These are phyloP conservation scores for Plasmodium blacklocki DNA, from an alignment of 169 alveolate species.

Conservation along the genomic window DNA sequence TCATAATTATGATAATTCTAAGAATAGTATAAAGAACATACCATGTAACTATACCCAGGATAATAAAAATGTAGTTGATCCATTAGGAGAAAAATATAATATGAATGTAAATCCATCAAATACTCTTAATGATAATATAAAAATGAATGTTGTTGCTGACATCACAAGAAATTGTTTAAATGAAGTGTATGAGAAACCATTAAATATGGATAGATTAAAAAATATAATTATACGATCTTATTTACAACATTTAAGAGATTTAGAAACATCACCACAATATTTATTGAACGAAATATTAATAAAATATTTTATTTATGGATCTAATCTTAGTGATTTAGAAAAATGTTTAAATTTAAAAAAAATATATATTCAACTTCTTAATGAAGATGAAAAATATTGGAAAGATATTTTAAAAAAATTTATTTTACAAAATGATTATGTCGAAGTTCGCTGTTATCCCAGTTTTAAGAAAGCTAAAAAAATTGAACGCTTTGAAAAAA, in stretches of 20 bases:
- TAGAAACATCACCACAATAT: constrained; percentile 82
- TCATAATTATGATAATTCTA: too few relatives aligned
- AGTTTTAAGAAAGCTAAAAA: constrained; percentile 74
- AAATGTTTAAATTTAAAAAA: constrained; percentile 58
- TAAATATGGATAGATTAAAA: constrained; percentile 80
- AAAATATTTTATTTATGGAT: constrained; percentile 77
- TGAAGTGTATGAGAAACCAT: constrained; percentile 63
- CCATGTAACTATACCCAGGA: not conserved
- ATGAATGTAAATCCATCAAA: not conserved
- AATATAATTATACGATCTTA: constrained; percentile 77
- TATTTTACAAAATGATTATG: constrained; percentile 73
- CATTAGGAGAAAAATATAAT: not conserved
- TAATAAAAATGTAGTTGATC: not conserved
- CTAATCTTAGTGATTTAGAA: constrained; percentile 57
- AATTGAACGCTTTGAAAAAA: constrained; percentile 75
- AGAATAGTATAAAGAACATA: not conserved
- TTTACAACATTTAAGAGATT: constrained; percentile 70
- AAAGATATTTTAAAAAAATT: constrained; percentile 73
- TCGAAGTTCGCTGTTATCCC: constrained; percentile 78
- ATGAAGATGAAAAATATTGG: constrained; percentile 82
- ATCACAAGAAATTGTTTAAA: constrained; percentile 45
- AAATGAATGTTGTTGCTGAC: constrained; percentile 77
- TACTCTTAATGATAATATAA: not conserved
- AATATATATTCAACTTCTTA: constrained; percentile 26
- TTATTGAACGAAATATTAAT: constrained; percentile 77